These are phyloP conservation scores for Annona squamosa DNA, from an alignment of 164 flowering plant genomes.

Conservation along the genomic window DNA sequence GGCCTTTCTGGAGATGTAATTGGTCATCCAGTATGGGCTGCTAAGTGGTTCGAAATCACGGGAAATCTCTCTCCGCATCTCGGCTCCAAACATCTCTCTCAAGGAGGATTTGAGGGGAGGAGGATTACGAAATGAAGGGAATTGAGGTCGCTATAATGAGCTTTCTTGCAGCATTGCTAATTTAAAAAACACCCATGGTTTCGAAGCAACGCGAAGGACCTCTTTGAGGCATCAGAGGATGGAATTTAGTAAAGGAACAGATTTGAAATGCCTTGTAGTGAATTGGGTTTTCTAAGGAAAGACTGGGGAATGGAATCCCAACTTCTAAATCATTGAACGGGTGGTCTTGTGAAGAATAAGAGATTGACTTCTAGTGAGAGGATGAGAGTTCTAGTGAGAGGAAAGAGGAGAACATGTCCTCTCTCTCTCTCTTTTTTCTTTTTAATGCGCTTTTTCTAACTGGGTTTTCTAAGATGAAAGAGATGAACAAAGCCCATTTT, in stretches of 20 bases:
- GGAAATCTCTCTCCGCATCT: conserved; percentile 37
- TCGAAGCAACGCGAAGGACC: conserved; percentile 8
- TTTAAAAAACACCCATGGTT: not conserved
- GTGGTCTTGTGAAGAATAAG: not conserved
- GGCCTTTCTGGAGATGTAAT: conserved; percentile 69
- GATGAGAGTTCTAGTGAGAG: not conserved
- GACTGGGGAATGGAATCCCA: not conserved
- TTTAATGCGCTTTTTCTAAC: not conserved
- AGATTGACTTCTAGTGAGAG: not conserved
- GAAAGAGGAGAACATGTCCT: not conserved
- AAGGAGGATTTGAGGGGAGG: not conserved
- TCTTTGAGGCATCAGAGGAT: not conserved
- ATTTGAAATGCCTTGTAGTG: not conserved
- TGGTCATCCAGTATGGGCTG: conserved; percentile 49
- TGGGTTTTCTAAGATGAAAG: not conserved
- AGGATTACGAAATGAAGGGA: not conserved
- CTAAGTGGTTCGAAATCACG: conserved; percentile 55
- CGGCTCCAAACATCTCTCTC: conserved; percentile 46
- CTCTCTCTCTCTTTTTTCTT: not conserved
- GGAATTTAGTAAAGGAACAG: not conserved
- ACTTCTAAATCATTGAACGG: not conserved
- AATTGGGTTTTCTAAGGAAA: not conserved
- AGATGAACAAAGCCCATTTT: not conserved
- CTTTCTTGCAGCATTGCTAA: not conserved
- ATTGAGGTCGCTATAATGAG: not conserved